A percentile compares a stretch with the other conserved stretches of the same genome.
Evolutionary conservation across 2,329 filamentous ascomycete species (phyloP).

Genomic region (Stemphylium beticola): DNA sequence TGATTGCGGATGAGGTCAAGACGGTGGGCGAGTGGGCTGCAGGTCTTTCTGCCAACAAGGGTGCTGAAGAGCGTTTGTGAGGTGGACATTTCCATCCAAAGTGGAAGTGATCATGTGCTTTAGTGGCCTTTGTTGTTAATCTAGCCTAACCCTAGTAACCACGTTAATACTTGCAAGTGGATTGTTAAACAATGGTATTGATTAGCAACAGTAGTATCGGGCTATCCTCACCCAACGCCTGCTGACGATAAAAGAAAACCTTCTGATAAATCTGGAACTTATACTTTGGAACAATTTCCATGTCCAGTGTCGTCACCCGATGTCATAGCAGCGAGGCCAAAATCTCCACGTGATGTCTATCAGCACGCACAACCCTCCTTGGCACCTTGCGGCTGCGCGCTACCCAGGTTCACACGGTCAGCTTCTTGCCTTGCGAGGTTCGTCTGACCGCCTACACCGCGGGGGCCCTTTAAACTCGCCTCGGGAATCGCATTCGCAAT

Average conservation of each 20-base stretch:
- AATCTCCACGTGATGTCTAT: constrained; percentile 15
- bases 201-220: not conserved
- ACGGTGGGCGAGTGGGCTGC: no score
- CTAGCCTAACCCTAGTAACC: no score
- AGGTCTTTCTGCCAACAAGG: no score
- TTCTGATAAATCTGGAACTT: not conserved
- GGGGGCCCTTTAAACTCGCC: constrained; percentile 88
- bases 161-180: not conserved
- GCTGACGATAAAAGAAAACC: not conserved
- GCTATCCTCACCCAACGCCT: not conserved
- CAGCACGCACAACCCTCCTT: constrained; percentile 94
- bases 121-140: no score
- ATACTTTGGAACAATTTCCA: not conserved
- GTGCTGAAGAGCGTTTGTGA: no score
- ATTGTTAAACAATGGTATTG: not conserved
- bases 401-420: constrained; percentile 80
- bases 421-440: constrained; percentile 65
- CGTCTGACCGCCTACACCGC: constrained; percentile 67
- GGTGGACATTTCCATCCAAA: no score
- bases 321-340: not conserved
- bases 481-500: constrained; percentile 98
- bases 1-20: no score
- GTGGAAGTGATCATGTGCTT: no score
- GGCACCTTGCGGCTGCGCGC: constrained; percentile 71
- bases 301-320: not conserved